Conservation (phyloP, 306 rosid species). For the Aeschynomene evenia region DNA sequence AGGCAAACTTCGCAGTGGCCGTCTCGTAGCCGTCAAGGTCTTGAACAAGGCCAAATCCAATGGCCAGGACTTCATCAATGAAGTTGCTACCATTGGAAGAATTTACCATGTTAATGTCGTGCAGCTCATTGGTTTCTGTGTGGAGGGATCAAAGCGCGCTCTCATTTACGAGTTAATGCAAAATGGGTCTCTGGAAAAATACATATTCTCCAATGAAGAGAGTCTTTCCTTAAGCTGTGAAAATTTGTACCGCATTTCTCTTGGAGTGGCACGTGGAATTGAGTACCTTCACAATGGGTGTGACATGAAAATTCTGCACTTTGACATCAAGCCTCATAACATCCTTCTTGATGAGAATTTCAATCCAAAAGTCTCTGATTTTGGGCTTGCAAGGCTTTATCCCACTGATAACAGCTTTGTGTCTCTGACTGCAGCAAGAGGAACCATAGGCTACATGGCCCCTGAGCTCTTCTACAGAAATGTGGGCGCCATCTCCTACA, state of each 20-base stretch:
- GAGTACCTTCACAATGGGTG: constrained; percentile 32
- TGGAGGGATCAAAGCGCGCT: constrained; percentile 26
- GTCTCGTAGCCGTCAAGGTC: constrained; percentile 19
- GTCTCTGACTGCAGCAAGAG: constrained; percentile 35
- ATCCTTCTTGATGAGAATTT: constrained; percentile 33
- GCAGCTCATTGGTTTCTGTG: constrained; percentile 12
- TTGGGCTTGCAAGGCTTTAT: constrained; percentile 34
- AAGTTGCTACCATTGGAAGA: constrained; percentile 21
- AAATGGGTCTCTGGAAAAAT: constrained; percentile 6
- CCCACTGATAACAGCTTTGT: constrained; percentile 14
- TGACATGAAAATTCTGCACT: constrained; percentile 34
- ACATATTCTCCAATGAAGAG: constrained; percentile 6
- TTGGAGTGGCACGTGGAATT: constrained; percentile 11
- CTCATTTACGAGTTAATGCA: constrained; percentile 5
- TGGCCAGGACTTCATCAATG: constrained; percentile 19
- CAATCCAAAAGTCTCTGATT: constrained; percentile 34
- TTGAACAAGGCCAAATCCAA: constrained; percentile 20
- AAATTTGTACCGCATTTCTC: constrained; percentile 9
- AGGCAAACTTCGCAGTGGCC: constrained; percentile 30
- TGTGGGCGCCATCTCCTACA: constrained; percentile 24
- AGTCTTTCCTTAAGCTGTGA: constrained; percentile 1
- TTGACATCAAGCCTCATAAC: constrained; percentile 39
- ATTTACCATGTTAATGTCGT: constrained; percentile 10
- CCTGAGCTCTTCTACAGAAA: constrained; percentile 30
- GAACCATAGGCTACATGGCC: constrained; percentile 39